Evolutionary conservation across 257 asterid genomes (phyloP).

Genomic region (Przewalskia tangutica): DNA sequence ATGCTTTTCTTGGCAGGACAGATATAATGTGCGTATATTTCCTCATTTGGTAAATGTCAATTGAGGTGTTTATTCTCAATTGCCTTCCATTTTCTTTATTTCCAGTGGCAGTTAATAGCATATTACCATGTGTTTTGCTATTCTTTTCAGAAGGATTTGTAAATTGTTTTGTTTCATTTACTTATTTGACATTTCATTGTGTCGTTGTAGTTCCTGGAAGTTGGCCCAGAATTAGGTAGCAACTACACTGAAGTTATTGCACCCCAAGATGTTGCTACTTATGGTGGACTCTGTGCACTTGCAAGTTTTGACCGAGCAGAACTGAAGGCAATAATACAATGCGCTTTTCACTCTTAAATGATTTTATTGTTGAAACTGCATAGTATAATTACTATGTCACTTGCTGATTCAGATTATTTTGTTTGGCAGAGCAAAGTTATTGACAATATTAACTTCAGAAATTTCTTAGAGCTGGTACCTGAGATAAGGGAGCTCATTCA

Average conservation of each 20-base stretch:
- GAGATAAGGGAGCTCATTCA: slow-evolving; percentile 90
- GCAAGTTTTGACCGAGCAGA: slow-evolving; percentile 96
- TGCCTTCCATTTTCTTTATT: background rate
- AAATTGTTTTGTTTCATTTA: background rate
- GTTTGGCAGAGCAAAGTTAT: slow-evolving; percentile 87
- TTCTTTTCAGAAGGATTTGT: background rate
- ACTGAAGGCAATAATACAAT: slow-evolving; percentile 49
- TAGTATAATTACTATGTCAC: background rate
- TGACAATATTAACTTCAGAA: slow-evolving; percentile 75
- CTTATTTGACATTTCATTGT: background rate
- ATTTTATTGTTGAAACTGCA: background rate
- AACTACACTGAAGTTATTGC: slow-evolving; percentile 79
- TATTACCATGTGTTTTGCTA: background rate
- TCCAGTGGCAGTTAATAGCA: background rate
- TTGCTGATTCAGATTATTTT: slow-evolving; percentile 8
- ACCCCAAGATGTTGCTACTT: slow-evolving; percentile 94
- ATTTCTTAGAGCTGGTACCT: slow-evolving; percentile 92
- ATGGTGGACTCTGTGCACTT: slow-evolving; percentile 96
- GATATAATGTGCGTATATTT: background rate
- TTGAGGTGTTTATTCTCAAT: no score
- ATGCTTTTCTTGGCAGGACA: background rate
- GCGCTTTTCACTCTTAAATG: background rate
- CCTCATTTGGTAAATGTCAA: background rate
- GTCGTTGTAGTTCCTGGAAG: slow-evolving; percentile 73
- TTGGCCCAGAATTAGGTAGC: slow-evolving; percentile 76